Evolutionary conservation across 768 basidiomycete species (phyloP).

Genomic region (Coprinopsis strossmayeri): DNA sequence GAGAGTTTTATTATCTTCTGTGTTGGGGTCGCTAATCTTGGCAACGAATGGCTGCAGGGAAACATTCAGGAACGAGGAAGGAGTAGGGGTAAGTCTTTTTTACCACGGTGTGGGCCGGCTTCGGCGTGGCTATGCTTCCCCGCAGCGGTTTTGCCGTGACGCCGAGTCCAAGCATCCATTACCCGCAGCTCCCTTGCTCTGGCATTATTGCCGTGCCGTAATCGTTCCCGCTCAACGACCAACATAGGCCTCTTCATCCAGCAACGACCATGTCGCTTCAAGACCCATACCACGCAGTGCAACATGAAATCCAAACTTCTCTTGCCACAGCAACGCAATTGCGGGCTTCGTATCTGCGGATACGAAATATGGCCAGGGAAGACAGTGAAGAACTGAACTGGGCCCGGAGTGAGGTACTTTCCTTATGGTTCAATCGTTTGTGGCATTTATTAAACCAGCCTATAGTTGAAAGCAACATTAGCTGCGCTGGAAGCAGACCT

Average conservation of each 20-base stretch:
- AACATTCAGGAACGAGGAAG: too few relatives aligned
- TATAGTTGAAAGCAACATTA: conserved; percentile 73
- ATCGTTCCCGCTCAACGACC: not conserved
- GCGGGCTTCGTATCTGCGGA: conserved; percentile 70
- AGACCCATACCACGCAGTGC: conserved; percentile 86
- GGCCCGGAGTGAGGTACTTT: conserved; percentile 68
- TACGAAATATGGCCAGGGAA: conserved; percentile 63
- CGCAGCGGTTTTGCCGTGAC: too few relatives aligned
- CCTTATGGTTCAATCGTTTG: not conserved
- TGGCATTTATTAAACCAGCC: not conserved
- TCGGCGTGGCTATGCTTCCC: too few relatives aligned
- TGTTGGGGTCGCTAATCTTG: too few relatives aligned
- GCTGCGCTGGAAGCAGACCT: conserved; percentile 78
- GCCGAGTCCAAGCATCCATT: too few relatives aligned
- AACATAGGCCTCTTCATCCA: not conserved
- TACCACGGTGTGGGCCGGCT: too few relatives aligned
- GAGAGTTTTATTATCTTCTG: too few relatives aligned
- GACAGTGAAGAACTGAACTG: conserved; percentile 78
- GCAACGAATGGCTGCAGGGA: too few relatives aligned
- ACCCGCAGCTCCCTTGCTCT: too few relatives aligned
- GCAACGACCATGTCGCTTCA: conserved; percentile 42
- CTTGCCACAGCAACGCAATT: conserved; percentile 67
- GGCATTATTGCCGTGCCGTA: too few relatives aligned
- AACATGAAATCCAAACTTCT: conserved; percentile 74
- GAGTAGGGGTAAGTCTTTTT: too few relatives aligned